Base-by-base conservation (phyloP, 306 rosid species). In the Vigna mungo region DNA sequence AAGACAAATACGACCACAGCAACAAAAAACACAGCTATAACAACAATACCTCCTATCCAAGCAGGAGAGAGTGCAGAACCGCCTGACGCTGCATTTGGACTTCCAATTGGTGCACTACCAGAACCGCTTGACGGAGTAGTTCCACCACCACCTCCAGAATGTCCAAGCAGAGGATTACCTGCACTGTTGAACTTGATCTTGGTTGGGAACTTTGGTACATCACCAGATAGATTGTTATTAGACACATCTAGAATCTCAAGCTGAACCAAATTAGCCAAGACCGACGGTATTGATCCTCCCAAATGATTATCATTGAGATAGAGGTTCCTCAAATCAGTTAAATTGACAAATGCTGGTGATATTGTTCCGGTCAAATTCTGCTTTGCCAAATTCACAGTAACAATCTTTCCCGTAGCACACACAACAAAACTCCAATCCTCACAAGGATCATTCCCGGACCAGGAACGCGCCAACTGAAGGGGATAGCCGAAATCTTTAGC, bases 1-100 rank as follows among this genome's bases (percentile, higher is more conserved):
- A 74, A 85, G 37, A 92, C 92, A 82, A 90, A 92, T 80, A 90
- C n/a, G 12, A 92, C 79, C 13, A 90, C 89, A 1, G 86, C 88
- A 80, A 61, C 67, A 32, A 61, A 61, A 32, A 32, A 34, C 23
- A 61, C 23, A 32, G 44, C 44, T 32, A 30, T 34, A 32, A 32
- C 2, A 3, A 32, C 44, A 14, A 61, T 61, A 61, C 48, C 69
- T 63, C 27, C 48, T 1, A 63, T 63, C 69, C 48, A 37, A 63
- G 18, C 69, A n/a, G 69, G 47, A 9, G 47, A 34, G 10, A 63
- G 27, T 8, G 69, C 17, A 36, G 69, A 37, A 9, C 25, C 69
- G 10, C 7, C 18, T 5, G 69, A 36, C 69, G 16, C 27, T 0
- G 47, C 27, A 4, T 10, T 63, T 3, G 48, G 69, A 6, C 69